Evolutionary conservation across 2,329 filamentous ascomycete species (phyloP), one percentile per base, ranked within the genome.

Genomic region (Arthrobotrys iridis): DNA sequence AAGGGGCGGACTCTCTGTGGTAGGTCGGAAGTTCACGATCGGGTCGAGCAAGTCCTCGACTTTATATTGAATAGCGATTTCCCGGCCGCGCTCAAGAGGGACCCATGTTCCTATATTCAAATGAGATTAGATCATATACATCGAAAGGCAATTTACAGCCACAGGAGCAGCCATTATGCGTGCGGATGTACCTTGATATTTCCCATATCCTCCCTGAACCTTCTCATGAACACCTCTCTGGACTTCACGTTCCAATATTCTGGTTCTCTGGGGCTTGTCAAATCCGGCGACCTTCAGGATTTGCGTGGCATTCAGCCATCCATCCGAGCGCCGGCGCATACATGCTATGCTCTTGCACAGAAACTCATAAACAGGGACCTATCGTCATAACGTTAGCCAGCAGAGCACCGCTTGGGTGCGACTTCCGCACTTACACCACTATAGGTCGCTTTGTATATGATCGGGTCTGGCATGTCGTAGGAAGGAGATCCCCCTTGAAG

Each of bases 231-330:
- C 87, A 45, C 96, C 94, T 82, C 97, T 97, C 81, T 99, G 95
- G 5, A 99, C 94, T 81, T 99, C 95, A 78, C 95, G 88, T 84
- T 99, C 95, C 3, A 99, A 87, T 68, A 99, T 98, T 77, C 95
- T 88, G 41, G 95, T 99, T 81, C 95, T 87, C 10, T 94, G 93
- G 1, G 95, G 95, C 83, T 99, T 99, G 83, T 99, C 95, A 81
- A 97, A 97, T 66, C 94, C 94, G 77, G 95, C 95, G 11, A 96
- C 93, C 81, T 99, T 99, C 55, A 99, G 85, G 74, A 99, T 98
- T 81, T 99, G 95, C 63, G 95, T 99, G n/a, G 95, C 95, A 85
- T 99, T 99, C 84, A 99, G 95, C 93, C 94, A 99, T 83, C 98
- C 89, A 82, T 99, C 95, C 62, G 89, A 88, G 74, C 94, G 89